Percentiles rank a stretch among this genome's conserved stretches.
These are phyloP conservation scores for Hypholoma fasciculare DNA, from an alignment of 768 basidiomycete species.

Conservation along the genomic window DNA sequence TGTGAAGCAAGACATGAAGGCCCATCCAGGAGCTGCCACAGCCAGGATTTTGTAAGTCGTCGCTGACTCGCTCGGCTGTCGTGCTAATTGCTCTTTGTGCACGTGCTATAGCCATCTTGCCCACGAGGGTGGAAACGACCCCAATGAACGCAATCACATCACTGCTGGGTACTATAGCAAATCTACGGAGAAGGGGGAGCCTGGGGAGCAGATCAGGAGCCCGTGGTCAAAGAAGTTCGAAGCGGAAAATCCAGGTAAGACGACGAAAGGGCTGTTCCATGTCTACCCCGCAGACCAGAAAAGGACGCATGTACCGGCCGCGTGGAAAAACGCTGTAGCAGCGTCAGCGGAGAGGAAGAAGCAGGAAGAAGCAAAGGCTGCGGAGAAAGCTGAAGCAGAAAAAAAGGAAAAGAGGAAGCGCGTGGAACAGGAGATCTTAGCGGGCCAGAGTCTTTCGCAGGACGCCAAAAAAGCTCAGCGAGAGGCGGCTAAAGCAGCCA, in stretches of 20 bases:
- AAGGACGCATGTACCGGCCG: neutral
- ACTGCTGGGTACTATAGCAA: constrained; percentile 1
- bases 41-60: neutral
- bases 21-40: neutral
- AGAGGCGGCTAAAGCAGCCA: constrained; percentile 2
- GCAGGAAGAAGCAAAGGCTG: neutral
- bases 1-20: constrained; percentile 10
- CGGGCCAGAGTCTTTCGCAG: neutral
- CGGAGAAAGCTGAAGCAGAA: neutral
- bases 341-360: neutral
- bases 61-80: neutral
- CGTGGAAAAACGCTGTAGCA: neutral
- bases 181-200: neutral
- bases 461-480: constrained; percentile 1
- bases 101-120: neutral
- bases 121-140: neutral
- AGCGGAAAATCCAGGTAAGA: neutral
- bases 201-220: constrained; percentile 4
- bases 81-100: neutral
- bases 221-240: constrained; percentile 3
- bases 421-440: neutral
- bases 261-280: constrained; percentile 1
- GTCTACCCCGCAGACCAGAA: constrained; percentile 3
- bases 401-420: neutral
- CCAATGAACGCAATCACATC: constrained; percentile 2